These are phyloP conservation scores for Penicillium chermesinum DNA, from an alignment of 495 filamentous ascomycete species.

Conservation along the genomic window DNA sequence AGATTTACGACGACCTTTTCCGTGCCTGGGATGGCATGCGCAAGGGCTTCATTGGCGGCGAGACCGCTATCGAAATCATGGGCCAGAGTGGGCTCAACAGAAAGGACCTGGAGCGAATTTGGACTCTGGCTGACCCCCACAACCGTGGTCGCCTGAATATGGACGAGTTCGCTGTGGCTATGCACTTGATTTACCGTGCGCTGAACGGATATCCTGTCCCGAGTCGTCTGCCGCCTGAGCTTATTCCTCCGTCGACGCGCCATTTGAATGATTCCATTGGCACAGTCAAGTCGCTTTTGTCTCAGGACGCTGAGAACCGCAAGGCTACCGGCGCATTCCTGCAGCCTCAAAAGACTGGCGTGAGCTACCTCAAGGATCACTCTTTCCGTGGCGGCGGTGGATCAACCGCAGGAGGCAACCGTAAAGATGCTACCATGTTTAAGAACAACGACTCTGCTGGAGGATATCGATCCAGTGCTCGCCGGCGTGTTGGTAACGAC, in stretches of 20 bases:
- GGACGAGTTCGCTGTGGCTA: conserved; percentile 97
- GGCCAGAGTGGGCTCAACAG: conserved; percentile 92
- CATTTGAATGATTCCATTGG: conserved; percentile 90
- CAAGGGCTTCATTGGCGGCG: conserved; percentile 89
- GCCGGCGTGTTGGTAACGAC: conserved; percentile 71
- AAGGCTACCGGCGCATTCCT: conserved; percentile 81
- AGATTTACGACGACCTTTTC: conserved; percentile 92
- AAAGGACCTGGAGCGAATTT: conserved; percentile 82
- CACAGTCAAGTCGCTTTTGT: conserved; percentile 87
- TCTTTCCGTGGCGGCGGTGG: conserved; percentile 67
- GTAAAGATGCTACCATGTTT: conserved; percentile 95
- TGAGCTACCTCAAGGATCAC: conserved; percentile 93
- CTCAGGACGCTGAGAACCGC: conserved; percentile 77
- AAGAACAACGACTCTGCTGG: conserved; percentile 85
- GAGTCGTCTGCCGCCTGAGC: conserved; percentile 84
- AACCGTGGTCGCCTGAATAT: conserved; percentile 93
- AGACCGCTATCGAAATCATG: conserved; percentile 95
- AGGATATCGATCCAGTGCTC: conserved; percentile 90
- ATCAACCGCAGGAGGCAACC: conserved; percentile 36
- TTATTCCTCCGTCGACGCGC: conserved; percentile 92
- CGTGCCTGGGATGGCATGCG: conserved; percentile 93
- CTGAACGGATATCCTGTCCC: conserved; percentile 94
- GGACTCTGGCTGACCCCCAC: conserved; percentile 90
- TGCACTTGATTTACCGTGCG: conserved; percentile 98
- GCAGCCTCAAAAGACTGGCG: conserved; percentile 92